These are phyloP conservation scores for Avicennia marina DNA, from an alignment of 257 asterid species.

Conservation along the genomic window DNA sequence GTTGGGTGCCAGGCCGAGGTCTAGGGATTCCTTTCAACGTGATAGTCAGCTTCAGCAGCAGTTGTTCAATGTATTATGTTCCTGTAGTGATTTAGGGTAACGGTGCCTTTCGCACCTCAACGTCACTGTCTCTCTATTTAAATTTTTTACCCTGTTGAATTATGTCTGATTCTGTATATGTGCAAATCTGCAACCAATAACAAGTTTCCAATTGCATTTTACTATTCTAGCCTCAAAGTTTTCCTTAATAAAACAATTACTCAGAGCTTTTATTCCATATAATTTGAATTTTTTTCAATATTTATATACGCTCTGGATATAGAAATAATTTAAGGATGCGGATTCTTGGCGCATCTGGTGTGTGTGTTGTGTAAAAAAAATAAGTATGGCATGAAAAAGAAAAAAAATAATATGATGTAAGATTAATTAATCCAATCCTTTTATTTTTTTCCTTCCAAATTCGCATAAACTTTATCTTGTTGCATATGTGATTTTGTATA, in stretches of 20 bases:
- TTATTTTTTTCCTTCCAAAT: no score
- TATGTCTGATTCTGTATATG: slow-evolving; percentile 19
- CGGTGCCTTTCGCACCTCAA: not conserved
- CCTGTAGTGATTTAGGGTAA: slow-evolving; percentile 10
- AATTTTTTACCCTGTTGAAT: not conserved
- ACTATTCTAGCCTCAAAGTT: no score
- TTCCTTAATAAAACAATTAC: not conserved
- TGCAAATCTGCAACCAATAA: slow-evolving; percentile 1
- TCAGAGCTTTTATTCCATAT: not conserved
- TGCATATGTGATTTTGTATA: no score
- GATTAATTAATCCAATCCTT: no score
- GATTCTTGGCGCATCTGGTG: not conserved
- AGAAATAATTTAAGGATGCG: no score
- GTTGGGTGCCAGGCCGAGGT: slow-evolving; percentile 18
- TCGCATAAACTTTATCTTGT: no score
- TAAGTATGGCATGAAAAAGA: no score
- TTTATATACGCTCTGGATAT: not conserved
- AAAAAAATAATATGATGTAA: no score
- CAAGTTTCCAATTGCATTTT: not conserved
- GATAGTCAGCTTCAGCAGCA: slow-evolving; percentile 15
- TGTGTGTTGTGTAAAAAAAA: no score
- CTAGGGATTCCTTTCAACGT: slow-evolving; percentile 9
- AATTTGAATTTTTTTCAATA: not conserved
- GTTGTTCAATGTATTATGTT: not conserved
- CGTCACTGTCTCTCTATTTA: not conserved